These are phyloP conservation scores for Oryza coarctata DNA, from an alignment of 176 grass and related monocot genomes.

Conservation along the genomic window DNA sequence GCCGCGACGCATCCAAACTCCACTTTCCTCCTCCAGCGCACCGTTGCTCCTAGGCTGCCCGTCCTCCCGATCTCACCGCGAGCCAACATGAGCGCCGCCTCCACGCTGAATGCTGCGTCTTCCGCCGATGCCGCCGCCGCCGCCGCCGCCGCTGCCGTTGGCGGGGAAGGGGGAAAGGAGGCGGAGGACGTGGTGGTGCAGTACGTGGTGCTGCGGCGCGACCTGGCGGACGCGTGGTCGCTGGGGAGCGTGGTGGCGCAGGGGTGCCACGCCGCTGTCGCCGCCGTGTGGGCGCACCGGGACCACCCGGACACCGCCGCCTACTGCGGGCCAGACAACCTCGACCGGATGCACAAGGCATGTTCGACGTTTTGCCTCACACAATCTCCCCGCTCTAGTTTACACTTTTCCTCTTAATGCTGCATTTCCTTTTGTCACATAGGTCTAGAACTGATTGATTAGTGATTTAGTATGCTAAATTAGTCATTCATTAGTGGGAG, in stretches of 20 bases:
- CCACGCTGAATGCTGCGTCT: background rate
- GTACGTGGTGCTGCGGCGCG: slow-evolving; percentile 87
- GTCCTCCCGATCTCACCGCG: slow-evolving; percentile 11
- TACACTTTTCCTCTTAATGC: background rate
- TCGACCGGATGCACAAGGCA: slow-evolving; percentile 90
- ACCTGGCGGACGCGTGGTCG: slow-evolving; percentile 83
- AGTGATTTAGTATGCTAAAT: background rate
- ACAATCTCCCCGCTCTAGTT: background rate
- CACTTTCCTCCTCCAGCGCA: slow-evolving; percentile 14
- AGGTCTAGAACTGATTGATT: background rate
- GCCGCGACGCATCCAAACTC: slow-evolving; percentile 20
- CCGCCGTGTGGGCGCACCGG: slow-evolving; percentile 61
- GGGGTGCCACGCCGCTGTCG: slow-evolving; percentile 82
- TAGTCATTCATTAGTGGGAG: background rate
- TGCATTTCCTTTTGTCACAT: background rate
- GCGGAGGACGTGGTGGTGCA: slow-evolving; percentile 64
- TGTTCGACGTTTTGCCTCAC: slow-evolving; percentile 66
- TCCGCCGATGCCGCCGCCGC: background rate
- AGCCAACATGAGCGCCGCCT: slow-evolving; percentile 41
- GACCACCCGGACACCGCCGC: slow-evolving; percentile 59
- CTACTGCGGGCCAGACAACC: slow-evolving; percentile 57
- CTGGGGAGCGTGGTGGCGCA: slow-evolving; percentile 83
- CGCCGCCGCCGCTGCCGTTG: background rate
- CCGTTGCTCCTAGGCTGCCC: background rate
- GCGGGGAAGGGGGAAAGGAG: slow-evolving; percentile 9